Conservation (phyloP, 108 stramenopile genomes). For the Cafeteria roenbergensis region DNA sequence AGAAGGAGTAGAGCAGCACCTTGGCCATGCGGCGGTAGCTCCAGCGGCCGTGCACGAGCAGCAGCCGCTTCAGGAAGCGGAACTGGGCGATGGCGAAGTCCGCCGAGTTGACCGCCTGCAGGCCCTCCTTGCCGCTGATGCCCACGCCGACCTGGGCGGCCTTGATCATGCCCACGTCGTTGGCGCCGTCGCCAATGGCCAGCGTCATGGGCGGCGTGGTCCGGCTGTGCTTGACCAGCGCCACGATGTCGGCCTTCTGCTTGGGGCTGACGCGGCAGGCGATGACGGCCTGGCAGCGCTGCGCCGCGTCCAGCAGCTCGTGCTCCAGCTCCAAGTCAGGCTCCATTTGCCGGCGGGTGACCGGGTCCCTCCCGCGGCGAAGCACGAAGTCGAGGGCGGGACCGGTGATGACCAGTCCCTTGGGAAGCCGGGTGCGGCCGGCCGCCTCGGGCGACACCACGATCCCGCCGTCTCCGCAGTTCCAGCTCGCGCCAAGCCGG, state of each 20-base stretch:
- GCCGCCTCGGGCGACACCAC: background rate
- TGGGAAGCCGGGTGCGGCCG: background rate
- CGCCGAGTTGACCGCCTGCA: conserved; percentile 79
- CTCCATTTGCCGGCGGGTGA: background rate
- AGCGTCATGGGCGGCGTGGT: conserved; percentile 74
- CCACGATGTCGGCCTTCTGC: conserved; percentile 76
- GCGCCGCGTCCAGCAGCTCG: conserved; percentile 64
- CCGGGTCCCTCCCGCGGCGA: background rate
- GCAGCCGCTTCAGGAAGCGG: conserved; percentile 32
- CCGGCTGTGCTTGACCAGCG: conserved; percentile 63
- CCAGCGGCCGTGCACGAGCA: conserved; percentile 40
- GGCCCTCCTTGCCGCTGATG: conserved; percentile 84
- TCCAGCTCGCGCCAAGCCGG: too few relatives aligned
- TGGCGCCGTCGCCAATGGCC: conserved; percentile 92
- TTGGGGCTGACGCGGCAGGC: conserved; percentile 82
- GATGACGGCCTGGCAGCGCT: conserved; percentile 68
- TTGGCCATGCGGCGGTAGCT: conserved; percentile 35
- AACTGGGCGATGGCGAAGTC: conserved; percentile 43
- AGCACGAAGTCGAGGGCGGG: background rate
- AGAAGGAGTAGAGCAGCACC: conserved; percentile 49
- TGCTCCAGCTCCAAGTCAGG: conserved; percentile 39
- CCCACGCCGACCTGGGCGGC: conserved; percentile 83
- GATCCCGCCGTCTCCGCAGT: background rate
- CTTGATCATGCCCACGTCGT: conserved; percentile 94
- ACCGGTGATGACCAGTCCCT: background rate